Conservation (phyloP, 106 monocot species). For the Apostasia shenzhenica region DNA sequence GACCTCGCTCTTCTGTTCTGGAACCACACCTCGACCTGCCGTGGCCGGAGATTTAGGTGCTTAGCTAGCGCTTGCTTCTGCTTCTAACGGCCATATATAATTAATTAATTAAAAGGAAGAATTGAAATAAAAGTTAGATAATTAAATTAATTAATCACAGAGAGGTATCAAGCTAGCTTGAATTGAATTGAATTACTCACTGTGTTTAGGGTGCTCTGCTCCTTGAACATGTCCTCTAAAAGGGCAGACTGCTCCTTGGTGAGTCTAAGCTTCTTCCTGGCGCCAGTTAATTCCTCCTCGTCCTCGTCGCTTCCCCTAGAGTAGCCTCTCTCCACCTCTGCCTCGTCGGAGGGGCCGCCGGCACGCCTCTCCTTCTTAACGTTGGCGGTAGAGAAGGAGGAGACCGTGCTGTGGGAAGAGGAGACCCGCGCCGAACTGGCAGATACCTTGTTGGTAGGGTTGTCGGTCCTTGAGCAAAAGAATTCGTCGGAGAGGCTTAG, state of each 20-base stretch:
- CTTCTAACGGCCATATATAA: conserved; percentile 9
- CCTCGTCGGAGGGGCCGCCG: conserved; percentile 6
- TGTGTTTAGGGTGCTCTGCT: conserved; percentile 9
- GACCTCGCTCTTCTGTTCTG: conserved; percentile 34
- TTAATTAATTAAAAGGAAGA: not conserved
- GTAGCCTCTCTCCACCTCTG: conserved; percentile 22
- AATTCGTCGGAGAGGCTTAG: conserved; percentile 36
- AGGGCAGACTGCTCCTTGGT: conserved; percentile 15
- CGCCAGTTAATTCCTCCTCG: not conserved
- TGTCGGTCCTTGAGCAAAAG: not conserved
- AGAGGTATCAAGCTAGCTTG: not conserved
- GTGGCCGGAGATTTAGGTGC: conserved; percentile 26
- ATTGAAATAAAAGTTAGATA: no score
- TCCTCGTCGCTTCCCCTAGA: conserved; percentile 7
- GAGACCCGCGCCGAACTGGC: not conserved
- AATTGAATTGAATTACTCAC: not conserved
- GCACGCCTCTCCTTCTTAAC: conserved; percentile 19
- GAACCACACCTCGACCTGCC: conserved; percentile 32
- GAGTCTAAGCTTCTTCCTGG: conserved; percentile 10
- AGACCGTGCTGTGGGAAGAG: conserved; percentile 35
- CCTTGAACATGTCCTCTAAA: conserved; percentile 15
- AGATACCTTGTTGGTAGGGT: not conserved
- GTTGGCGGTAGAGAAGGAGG: conserved; percentile 36
- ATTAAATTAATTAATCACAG: not conserved
- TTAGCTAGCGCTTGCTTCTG: conserved; percentile 27